Conservation (phyloP, 345 rosid genomes). For the Leavenworthia alabamica region DNA sequence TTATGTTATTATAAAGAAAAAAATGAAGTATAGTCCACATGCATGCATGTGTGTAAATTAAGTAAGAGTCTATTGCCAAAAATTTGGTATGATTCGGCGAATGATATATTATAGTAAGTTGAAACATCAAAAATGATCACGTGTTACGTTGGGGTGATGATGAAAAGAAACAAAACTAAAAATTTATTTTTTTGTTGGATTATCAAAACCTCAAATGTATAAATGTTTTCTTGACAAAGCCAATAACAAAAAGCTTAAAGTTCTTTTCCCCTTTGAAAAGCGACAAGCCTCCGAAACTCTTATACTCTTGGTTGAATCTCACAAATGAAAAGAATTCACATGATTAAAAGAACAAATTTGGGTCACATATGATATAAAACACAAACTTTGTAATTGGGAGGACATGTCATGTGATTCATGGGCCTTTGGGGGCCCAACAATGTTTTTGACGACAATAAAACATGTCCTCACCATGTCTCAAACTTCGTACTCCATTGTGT, state of each 20-base stretch:
- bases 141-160: neutral
- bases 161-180: neutral
- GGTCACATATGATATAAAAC: neutral
- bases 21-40: neutral
- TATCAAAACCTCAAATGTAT: no score
- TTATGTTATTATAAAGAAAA: neutral
- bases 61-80: neutral
- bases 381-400: neutral
- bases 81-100: neutral
- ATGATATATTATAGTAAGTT: neutral
- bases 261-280: no score
- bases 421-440: neutral
- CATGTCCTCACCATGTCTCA: no score
- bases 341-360: neutral
- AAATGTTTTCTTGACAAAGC: no score
- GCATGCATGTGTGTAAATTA: neutral
- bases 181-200: neutral
- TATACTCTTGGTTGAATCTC: neutral
- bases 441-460: no score
- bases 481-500: no score
- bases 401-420: neutral
- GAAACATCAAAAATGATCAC: neutral
- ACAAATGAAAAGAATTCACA: neutral
- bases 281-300: neutral
- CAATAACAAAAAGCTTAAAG: no score